Conservation (phyloP, 1,284 basidiomycete genomes). For the Cerioporus squamosus region DNA sequence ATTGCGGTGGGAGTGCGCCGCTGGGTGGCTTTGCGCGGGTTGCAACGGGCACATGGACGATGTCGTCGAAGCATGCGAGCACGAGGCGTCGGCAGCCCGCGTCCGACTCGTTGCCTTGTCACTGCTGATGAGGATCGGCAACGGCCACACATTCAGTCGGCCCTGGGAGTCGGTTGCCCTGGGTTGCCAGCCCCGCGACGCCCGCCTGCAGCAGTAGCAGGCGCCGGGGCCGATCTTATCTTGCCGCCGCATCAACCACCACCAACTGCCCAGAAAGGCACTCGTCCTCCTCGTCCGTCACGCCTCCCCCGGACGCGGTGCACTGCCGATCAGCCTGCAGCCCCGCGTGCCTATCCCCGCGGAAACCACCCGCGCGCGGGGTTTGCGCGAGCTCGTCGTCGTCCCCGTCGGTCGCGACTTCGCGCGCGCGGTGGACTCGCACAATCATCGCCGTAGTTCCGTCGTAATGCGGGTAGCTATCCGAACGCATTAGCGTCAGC, state of each 20-base stretch:
- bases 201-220: background rate
- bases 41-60: slow-evolving; percentile 10
- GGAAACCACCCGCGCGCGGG: background rate
- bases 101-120: slow-evolving; percentile 23
- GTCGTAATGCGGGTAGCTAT: slow-evolving; percentile 23
- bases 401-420: background rate
- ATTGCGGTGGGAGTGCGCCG: slow-evolving; percentile 20
- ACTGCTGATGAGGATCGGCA: slow-evolving; percentile 27
- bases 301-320: background rate
- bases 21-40: background rate
- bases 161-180: slow-evolving; percentile 15
- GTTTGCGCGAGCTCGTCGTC: background rate
- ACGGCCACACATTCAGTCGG: slow-evolving; percentile 15
- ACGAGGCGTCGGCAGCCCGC: slow-evolving; percentile 15
- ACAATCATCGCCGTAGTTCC: slow-evolving; percentile 13
- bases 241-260: slow-evolving; percentile 20
- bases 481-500: slow-evolving; percentile 20
- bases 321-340: background rate
- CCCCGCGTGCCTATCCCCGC: no score
- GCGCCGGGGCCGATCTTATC: slow-evolving; percentile 19
- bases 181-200: background rate
- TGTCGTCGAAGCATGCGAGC: slow-evolving; percentile 14
- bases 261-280: slow-evolving; percentile 10
- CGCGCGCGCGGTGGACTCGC: background rate
- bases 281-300: background rate